Conservation (phyloP, 345 rosid genomes). For the Jatropha curcas region DNA sequence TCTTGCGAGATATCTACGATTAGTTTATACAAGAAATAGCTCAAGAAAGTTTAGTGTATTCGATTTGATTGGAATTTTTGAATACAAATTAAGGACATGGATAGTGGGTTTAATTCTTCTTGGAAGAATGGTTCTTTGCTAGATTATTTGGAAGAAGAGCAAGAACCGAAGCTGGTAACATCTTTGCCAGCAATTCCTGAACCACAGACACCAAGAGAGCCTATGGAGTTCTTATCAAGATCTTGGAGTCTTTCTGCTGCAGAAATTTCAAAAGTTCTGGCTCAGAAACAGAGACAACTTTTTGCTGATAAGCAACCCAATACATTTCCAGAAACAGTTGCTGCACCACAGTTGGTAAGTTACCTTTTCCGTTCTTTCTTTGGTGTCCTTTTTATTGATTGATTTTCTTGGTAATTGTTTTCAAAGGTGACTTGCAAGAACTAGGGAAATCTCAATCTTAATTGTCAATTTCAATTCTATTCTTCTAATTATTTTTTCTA, state of each 20-base stretch:
- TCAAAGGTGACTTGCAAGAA: no score
- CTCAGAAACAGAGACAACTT: conserved; percentile 65
- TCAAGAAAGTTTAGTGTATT: conserved; percentile 13
- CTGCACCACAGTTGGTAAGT: conserved; percentile 49
- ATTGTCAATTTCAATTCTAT: background rate
- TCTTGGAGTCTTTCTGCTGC: conserved; percentile 93
- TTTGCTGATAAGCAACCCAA: conserved; percentile 28
- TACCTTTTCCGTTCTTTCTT: no score
- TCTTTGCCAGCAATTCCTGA: conserved; percentile 58
- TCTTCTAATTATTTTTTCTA: background rate
- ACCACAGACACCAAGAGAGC: conserved; percentile 84
- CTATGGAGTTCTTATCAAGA: conserved; percentile 93
- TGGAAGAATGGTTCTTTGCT: conserved; percentile 46
- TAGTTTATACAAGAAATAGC: background rate
- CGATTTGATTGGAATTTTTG: conserved; percentile 12
- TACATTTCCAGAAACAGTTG: conserved; percentile 40
- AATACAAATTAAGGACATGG: conserved; percentile 41
- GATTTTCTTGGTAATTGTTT: no score
- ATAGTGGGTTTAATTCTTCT: conserved; percentile 45
- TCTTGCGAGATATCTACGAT: conserved; percentile 2
- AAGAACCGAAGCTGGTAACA: conserved; percentile 36
- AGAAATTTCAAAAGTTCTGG: conserved; percentile 86
- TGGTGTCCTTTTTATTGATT: no score
- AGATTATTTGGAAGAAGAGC: conserved; percentile 58
- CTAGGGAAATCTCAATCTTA: no score